Evolutionary conservation across 768 basidiomycete genomes (phyloP), one percentile per base, ranked within the genome.

Genomic region (Crassisporium funariophilum): DNA sequence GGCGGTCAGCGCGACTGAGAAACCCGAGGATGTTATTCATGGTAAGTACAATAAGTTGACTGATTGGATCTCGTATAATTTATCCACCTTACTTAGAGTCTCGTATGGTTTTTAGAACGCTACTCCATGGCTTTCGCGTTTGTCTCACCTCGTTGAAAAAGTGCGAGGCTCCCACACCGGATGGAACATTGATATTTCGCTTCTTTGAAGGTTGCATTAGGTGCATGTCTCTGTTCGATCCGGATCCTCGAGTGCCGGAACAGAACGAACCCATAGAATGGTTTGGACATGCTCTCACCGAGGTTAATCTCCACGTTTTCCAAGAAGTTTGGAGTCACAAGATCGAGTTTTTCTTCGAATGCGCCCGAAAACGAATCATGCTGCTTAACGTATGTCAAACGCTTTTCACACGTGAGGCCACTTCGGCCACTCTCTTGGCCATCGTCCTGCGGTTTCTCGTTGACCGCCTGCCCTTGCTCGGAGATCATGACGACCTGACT

Each of bases 301-400:
- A 94, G 63, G 80, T 95, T 57, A 89, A 97, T 59, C 74, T 89
- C 6, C 91, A 95, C 59, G 88, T 95, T 50, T 95, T 97, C 64
- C 89, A 95, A 65, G 93, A 97, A 68, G 90, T 98, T 23, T 95
- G 95, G 93, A 92, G 89, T 25, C 84, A 83, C 62, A 88, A 92
- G 63, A 88, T 98, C 70, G 86, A 84, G 20, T 87, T 94, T 63
- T 97, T 95, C 72, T 88, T 97, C 63, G 78, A 87, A 55, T 81
- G 80, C 53, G 82, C 86, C 0, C 78, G 84, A 53, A 84, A 86
- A 55, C 86, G 92, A 40, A 82, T 86, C 15, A 71, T 84, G 48
- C 77, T 97, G 36, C 82, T 95, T 57, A 84, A 86, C 54, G 82
- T 98, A 37, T 87, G 91, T 47, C 91, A 95, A 61, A 73, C 80